Base-by-base conservation (phyloP, 192 early-diverging fungal species). In the Coemansia sp. region DNA sequence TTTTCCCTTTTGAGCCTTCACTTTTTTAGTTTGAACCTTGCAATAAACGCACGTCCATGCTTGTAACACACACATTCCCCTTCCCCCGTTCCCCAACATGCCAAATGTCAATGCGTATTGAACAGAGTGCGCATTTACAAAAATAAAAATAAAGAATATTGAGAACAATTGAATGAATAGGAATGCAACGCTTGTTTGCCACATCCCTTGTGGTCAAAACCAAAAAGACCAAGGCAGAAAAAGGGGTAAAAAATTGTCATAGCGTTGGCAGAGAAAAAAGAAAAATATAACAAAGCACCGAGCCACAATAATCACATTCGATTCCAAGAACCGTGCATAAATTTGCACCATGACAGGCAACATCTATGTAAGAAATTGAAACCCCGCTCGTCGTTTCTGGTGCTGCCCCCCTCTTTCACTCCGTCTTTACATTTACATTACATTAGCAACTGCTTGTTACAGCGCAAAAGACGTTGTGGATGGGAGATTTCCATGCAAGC, bases 261-360 rank as follows among this genome's bases (percentile, higher is more conserved):
- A 18, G 16, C 40, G 57, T 32, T 32, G 32, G 32, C 39, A 41
- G 57, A 6, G 16, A 57, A 9, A 7, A 8, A 36, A 59, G 13
- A 40, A 39, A 39, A 41, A 4, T 32, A 32, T 4, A 32, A 32
- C 32, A 41, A 59, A 40, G 6, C 11, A 8, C 57, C 39, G 36
- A 5, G 39, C 40, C 57, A 6, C 39, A 59, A 59, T 59, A 59
- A 59, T 59, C 57, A 11, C 32, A 59, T 37, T 22, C 57, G 15
- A 59, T 59, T 54, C 51, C 8, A 54, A 59, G 36, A 40, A 19
- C 57, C 3, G n/a, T 59, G 57, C 57, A 59, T 59, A 59, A 41
- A 56, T 56, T 32, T 18, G 47, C 47, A 49, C 32, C 32, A 32
- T 32, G 32, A 32, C 4, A 32, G 32, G 32, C 32, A 32, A 32